Evolutionary conservation across 2,329 filamentous ascomycete genomes (phyloP), one percentile per base, ranked within the genome.

Genomic region (Exserohilum rostratum): DNA sequence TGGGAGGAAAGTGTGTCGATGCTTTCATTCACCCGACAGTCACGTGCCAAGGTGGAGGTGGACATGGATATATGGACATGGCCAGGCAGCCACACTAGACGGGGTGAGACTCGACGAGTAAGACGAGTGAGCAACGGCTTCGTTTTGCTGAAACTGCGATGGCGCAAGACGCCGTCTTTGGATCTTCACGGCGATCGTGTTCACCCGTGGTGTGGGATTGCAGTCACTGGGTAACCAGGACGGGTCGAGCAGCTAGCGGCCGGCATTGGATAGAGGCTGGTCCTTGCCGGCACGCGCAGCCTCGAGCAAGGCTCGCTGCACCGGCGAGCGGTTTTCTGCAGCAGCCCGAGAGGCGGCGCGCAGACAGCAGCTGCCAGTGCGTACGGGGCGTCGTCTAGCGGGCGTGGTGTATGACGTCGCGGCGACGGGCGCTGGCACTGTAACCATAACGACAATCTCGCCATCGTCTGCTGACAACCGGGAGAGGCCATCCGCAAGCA

Each of bases 391-490:
- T 35, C 55, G 54, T 55, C 47, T 20, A 34, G 29, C 38, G 22
- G 33, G 10, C 35, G 52, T 27, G 42, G 30, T 46, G 39, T 40
- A 64, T 64, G 61, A 64, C 61, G 61, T 64, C 50, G 46, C 17
- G 13, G 33, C 46, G 50, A 46, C 45, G 25, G 37, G 10, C 44
- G 27, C 27, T 9, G 20, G 6, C 38, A 48, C 35, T 33, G 46
- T 40, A 35, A 34, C 38, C 12, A n/a, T 35, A 27, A 12, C 46
- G 13, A 50, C 17, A 55, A 34, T 55, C 48, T 46, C 40, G 44
- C 58, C 50, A 64, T 50, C 12, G 50, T 64, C 58, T 58, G 56
- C 48, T 64, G 58, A 64, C 43, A 44, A 39, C 50, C 55, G 58
- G 60, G 58, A 59, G 35, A 61, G 53, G n/a, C n/a, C n/a, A n/a